These are phyloP conservation scores for Conticribra weissflogii DNA, from an alignment of 108 stramenopile species.

Conservation along the genomic window DNA sequence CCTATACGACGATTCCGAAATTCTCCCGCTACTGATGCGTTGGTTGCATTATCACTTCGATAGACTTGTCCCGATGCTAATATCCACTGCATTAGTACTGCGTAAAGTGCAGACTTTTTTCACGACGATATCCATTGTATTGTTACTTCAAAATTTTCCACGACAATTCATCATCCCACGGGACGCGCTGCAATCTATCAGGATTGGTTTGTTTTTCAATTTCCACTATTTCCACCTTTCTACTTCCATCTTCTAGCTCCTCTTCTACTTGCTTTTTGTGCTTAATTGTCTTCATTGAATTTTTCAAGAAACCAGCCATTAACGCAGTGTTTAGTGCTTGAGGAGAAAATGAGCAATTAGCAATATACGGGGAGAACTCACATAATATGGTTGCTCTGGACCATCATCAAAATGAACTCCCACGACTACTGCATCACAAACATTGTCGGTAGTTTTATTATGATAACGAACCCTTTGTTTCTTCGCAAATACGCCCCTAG, in stretches of 20 bases:
- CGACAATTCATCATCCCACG: slow-evolving; percentile 38
- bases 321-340: too few species aligned
- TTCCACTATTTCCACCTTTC: slow-evolving; percentile 1
- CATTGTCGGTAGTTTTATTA: slow-evolving; percentile 20
- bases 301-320: too few species aligned
- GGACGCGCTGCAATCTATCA: slow-evolving; percentile 39
- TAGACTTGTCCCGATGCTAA: too few species aligned
- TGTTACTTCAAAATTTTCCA: slow-evolving; percentile 35
- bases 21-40: too few species aligned
- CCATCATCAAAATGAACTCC: slow-evolving; percentile 55
- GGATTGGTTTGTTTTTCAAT: slow-evolving; percentile 56
- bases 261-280: slow-evolving; percentile 27
- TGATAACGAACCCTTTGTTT: slow-evolving; percentile 47
- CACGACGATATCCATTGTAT: too few species aligned
- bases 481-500: slow-evolving; percentile 26
- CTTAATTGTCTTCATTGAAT: slow-evolving; percentile 32
- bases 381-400: slow-evolving; percentile 51
- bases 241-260: slow-evolving; percentile 27
- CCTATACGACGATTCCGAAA: too few species aligned
- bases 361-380: neutral
- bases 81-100: too few species aligned
- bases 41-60: too few species aligned
- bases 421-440: slow-evolving; percentile 32
- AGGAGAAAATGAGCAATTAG: too few species aligned
- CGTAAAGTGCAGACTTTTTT: too few species aligned